phyloP scores from a whole-genome alignment of 2,329 filamentous ascomycete genomes.

The Lachnellula arida region DNA sequence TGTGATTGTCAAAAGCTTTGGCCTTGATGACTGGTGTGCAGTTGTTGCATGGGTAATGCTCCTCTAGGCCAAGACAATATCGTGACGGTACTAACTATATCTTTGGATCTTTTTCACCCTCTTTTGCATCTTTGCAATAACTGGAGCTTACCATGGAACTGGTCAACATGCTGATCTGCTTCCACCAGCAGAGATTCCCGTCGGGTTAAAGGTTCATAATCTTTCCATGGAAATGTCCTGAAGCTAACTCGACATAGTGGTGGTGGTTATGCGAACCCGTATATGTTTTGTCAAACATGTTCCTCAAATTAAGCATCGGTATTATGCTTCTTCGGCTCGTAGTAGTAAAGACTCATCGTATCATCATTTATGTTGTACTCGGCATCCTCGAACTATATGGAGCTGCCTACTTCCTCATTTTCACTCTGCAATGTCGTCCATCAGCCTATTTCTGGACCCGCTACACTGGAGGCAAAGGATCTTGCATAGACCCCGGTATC shows the following conservation, averaged over 20 bases:
- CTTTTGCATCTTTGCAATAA: conserved; percentile 22
- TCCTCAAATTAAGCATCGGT: conserved; percentile 37
- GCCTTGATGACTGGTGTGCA: conserved; percentile 24
- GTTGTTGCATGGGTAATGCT: conserved; percentile 21
- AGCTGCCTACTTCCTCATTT: conserved; percentile 35
- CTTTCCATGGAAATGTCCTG: neutral
- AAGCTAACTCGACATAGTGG: conserved; percentile 16
- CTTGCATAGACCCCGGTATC: conserved; percentile 31
- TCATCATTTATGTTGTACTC: conserved; percentile 33
- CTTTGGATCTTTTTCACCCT: conserved; percentile 22
- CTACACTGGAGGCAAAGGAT: conserved; percentile 31
- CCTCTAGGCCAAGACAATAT: neutral
- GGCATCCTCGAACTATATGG: conserved; percentile 32
- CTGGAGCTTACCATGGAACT: conserved; percentile 25
- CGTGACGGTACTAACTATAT: conserved; percentile 4
- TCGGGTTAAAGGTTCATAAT: conserved; percentile 26
- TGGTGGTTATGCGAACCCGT: conserved; percentile 37
- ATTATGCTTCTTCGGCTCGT: conserved; percentile 38
- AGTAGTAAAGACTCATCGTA: conserved; percentile 28
- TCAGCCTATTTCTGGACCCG: conserved; percentile 37
- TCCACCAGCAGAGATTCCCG: conserved; percentile 19
- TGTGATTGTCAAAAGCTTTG: conserved; percentile 26
- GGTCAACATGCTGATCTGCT: conserved; percentile 24
- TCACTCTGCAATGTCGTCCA: conserved; percentile 37
- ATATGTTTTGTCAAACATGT: conserved; percentile 37